phyloP scores from a whole-genome alignment of 1,284 basidiomycete genomes.

The Pyrrhoderma noxium region DNA sequence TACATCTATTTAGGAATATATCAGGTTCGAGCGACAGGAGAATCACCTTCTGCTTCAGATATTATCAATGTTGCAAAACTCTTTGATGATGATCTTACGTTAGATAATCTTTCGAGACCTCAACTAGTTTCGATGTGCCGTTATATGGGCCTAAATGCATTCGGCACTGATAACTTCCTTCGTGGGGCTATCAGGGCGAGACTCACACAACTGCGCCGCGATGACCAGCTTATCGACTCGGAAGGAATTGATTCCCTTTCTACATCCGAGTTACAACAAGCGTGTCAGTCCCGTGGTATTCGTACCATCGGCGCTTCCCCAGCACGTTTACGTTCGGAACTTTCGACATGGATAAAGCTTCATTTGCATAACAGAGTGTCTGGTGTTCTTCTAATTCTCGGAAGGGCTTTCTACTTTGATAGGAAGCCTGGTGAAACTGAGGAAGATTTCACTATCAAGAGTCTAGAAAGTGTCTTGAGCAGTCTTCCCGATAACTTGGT shows the following conservation, averaged over 20 bases:
- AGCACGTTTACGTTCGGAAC: constrained; percentile 78
- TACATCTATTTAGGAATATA: background rate
- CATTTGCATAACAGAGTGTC: constrained; percentile 87
- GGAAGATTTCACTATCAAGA: constrained; percentile 66
- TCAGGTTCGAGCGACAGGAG: constrained; percentile 89
- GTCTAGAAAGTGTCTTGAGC: constrained; percentile 86
- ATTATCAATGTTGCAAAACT: constrained; percentile 93
- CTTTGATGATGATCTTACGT: constrained; percentile 95
- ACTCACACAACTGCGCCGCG: constrained; percentile 78
- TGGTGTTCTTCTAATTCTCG: constrained; percentile 89
- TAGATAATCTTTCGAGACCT: constrained; percentile 96
- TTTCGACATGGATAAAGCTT: constrained; percentile 90
- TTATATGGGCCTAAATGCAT: constrained; percentile 98
- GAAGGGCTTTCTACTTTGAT: constrained; percentile 93
- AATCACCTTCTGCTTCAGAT: constrained; percentile 83
- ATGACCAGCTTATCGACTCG: constrained; percentile 87
- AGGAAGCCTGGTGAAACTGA: constrained; percentile 62
- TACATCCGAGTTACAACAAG: constrained; percentile 82
- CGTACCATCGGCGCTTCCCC: constrained; percentile 82
- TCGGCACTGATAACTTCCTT: constrained; percentile 98
- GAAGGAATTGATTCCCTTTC: constrained; percentile 93
- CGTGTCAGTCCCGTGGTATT: constrained; percentile 93
- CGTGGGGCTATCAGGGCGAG: constrained; percentile 88
- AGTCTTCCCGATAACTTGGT: constrained; percentile 94
- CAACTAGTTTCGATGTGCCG: constrained; percentile 96